Evolutionary conservation across 176 grass and related monocot genomes (phyloP).

Genomic region (Tillandsia leiboldiana): DNA sequence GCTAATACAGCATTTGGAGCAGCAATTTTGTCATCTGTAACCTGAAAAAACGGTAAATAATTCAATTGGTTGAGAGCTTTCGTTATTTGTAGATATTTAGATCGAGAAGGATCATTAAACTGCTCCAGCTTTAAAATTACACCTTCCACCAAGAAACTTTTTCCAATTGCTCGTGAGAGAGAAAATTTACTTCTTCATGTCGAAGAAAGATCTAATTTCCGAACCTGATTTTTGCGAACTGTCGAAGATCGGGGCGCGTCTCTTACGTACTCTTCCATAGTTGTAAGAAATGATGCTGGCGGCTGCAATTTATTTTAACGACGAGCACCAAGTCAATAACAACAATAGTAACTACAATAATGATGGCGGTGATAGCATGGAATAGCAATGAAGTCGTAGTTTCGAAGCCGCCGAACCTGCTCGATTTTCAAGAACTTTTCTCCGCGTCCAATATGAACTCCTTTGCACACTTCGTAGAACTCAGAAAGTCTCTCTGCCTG

Average conservation of each 20-base stretch:
- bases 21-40: conserved; percentile 22
- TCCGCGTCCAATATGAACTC: conserved; percentile 65
- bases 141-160: not conserved
- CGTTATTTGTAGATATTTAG: not conserved
- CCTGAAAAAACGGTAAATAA: conserved; percentile 16
- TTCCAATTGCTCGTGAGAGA: not conserved
- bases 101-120: conserved; percentile 7
- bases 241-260: conserved; percentile 65
- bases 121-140: not conserved
- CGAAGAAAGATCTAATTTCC: not conserved
- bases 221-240: conserved; percentile 50
- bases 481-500: conserved; percentile 81
- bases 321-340: not conserved
- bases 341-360: not conserved
- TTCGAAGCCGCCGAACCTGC: conserved; percentile 36
- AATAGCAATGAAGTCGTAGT: not conserved
- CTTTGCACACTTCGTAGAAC: conserved; percentile 89
- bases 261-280: conserved; percentile 93
- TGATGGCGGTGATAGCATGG: not conserved
- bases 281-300: conserved; percentile 62
- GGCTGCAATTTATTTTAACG: conserved; percentile 46
- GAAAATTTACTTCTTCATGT: not conserved
- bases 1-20: conserved; percentile 35
- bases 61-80: not conserved
- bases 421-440: conserved; percentile 70